Evolutionary conservation across 2,329 filamentous ascomycete genomes (phyloP).

Genomic region (Paramyrothecium roridum): DNA sequence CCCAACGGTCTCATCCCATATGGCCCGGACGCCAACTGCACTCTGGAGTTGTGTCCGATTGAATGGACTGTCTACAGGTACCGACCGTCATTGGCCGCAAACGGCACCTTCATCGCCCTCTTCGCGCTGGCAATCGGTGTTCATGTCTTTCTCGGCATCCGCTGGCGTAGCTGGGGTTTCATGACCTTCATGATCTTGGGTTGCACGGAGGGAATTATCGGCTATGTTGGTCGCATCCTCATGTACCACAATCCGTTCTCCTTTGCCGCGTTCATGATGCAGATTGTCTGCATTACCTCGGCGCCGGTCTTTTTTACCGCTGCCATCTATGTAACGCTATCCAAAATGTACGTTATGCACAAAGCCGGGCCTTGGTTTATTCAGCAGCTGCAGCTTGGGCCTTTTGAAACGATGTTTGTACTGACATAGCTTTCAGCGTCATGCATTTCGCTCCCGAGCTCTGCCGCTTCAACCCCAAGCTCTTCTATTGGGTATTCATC

Average conservation of each 20-base stretch:
- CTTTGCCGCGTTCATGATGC: conserved; percentile 58
- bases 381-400: background rate
- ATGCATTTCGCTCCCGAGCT: conserved; percentile 32
- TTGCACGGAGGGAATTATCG: conserved; percentile 55
- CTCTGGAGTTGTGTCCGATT: conserved; percentile 42
- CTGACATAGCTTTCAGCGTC: conserved; percentile 20
- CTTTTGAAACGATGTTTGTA: background rate
- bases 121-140: conserved; percentile 43
- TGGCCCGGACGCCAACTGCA: conserved; percentile 47
- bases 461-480: conserved; percentile 35
- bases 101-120: conserved; percentile 36
- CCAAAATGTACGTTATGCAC: conserved; percentile 25
- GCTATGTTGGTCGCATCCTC: conserved; percentile 58
- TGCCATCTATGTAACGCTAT: conserved; percentile 62
- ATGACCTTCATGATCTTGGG: conserved; percentile 49
- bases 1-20: conserved; percentile 26
- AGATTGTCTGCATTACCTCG: conserved; percentile 48
- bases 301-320: conserved; percentile 46
- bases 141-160: conserved; percentile 37
- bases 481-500: conserved; percentile 45
- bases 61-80: conserved; percentile 44
- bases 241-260: conserved; percentile 54
- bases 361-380: background rate
- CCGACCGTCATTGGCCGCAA: conserved; percentile 40
- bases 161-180: conserved; percentile 40